These are phyloP conservation scores for Aspergillus panamensis DNA, from an alignment of 495 filamentous ascomycete species.

Conservation along the genomic window DNA sequence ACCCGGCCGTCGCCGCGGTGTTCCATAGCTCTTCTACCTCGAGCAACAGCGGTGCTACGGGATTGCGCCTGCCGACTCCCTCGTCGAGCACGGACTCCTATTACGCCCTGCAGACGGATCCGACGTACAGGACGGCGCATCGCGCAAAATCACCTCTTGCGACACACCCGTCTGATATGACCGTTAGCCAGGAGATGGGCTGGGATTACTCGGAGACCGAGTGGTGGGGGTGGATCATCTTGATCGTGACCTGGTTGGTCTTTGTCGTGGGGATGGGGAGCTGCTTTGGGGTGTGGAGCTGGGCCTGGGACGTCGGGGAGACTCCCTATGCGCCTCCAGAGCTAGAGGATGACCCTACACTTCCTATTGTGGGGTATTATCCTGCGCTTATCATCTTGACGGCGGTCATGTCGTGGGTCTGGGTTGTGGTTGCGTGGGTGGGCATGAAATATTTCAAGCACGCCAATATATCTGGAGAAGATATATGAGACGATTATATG, in stretches of 20 bases:
- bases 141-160: slow-evolving; percentile 61
- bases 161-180: slow-evolving; percentile 39
- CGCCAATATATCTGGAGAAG: slow-evolving; percentile 73
- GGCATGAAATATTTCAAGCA: slow-evolving; percentile 99
- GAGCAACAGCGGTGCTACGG: slow-evolving; percentile 17
- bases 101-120: slow-evolving; percentile 46
- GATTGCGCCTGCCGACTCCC: slow-evolving; percentile 40
- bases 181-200: slow-evolving; percentile 41
- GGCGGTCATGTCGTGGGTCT: slow-evolving; percentile 96
- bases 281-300: slow-evolving; percentile 96
- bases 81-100: slow-evolving; percentile 67
- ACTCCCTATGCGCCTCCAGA: slow-evolving; percentile 92
- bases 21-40: slow-evolving; percentile 12
- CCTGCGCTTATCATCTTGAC: slow-evolving; percentile 90
- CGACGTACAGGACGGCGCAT: slow-evolving; percentile 39
- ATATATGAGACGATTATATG: slow-evolving; percentile 33
- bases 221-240: slow-evolving; percentile 94
- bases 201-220: slow-evolving; percentile 92
- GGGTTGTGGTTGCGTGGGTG: slow-evolving; percentile 94
- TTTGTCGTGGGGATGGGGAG: slow-evolving; percentile 95
- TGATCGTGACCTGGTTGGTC: slow-evolving; percentile 86
- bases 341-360: slow-evolving; percentile 84
- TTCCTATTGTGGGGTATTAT: slow-evolving; percentile 96
- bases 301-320: slow-evolving; percentile 99
- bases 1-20: slow-evolving; percentile 29